Evolutionary conservation across 2,329 filamentous ascomycete species (phyloP).

Genomic region (Nakataea oryzae): DNA sequence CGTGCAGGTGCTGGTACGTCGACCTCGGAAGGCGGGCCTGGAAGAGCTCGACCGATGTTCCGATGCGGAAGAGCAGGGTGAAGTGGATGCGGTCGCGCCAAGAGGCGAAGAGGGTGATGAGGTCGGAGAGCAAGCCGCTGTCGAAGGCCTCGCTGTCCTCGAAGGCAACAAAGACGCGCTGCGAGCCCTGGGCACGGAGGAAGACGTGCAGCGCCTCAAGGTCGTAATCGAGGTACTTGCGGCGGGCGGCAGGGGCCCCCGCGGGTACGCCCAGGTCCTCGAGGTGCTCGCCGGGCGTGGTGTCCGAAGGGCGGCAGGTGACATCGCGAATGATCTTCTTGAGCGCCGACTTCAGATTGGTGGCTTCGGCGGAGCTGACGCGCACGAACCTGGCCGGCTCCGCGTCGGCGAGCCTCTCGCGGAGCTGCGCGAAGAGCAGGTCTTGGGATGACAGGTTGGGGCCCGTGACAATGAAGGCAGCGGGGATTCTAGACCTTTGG

Average conservation of each 20-base stretch:
- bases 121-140: slow-evolving; percentile 56
- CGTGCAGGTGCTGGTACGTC: slow-evolving; percentile 56
- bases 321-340: slow-evolving; percentile 62
- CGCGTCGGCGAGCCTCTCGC: slow-evolving; percentile 39
- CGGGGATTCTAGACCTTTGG: slow-evolving; percentile 43
- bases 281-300: slow-evolving; percentile 21
- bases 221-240: slow-evolving; percentile 67
- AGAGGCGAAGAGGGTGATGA: slow-evolving; percentile 53
- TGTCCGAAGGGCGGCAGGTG: slow-evolving; percentile 23
- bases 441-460: slow-evolving; percentile 69
- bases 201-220: slow-evolving; percentile 58
- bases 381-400: slow-evolving; percentile 47
- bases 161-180: slow-evolving; percentile 60
- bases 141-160: slow-evolving; percentile 81
- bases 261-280: background rate
- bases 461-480: slow-evolving; percentile 66
- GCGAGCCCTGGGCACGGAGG: slow-evolving; percentile 34
- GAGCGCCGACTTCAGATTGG: slow-evolving; percentile 61
- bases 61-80: slow-evolving; percentile 66
- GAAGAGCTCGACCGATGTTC: slow-evolving; percentile 71
- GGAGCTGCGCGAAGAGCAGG: slow-evolving; percentile 56
- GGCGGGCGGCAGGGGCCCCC: slow-evolving; percentile 17
- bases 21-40: slow-evolving; percentile 63
- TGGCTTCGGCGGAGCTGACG: slow-evolving; percentile 59
- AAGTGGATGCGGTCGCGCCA: slow-evolving; percentile 73